Base-by-base conservation (phyloP, 352 stramenopile genomes). In the Pythium sp. region DNA sequence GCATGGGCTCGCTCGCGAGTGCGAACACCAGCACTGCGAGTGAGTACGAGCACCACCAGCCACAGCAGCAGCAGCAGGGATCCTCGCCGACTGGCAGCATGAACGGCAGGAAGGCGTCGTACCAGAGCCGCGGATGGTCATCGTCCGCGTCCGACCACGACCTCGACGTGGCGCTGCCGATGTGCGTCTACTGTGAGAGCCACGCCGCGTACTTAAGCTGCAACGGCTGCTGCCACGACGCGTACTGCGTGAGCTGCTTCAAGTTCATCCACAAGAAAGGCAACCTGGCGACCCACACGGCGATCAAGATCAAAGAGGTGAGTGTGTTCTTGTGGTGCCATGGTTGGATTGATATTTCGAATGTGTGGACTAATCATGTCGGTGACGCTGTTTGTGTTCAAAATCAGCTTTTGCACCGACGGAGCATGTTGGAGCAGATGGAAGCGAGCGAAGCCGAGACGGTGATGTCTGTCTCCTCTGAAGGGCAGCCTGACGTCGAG, bases 221-320 rank as follows among this genome's bases (percentile, higher is more conserved):
- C 76, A 82, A 93, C 36, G 86, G 87, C 68, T 95, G 87, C 73
- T 93, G 86, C 72, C 86, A 94, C 62, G 87, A 95, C 74, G 78
- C 76, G 5, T 95, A 95, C 75, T 95, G 87, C 67, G 82, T 93
- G 34, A 89, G 79, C 59, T 95, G 87, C 80, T 95, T 95, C 70
- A 95, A 94, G 66, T 74, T 95, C 61, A 84, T 95, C 47, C 87
- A 95, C 71, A 95, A 92, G 81, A 91, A 91, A 58, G 87, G 87
- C 62, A 87, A 87, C 64, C 69, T 95, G 53, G 86, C 87, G 9
- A 92, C 86, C 2, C 87, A 94, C 68, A 94, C 87, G 38, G 86
- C 86, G 49, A 74, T 87, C 65, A 91, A 90, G 72, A 84, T 82
- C 73, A 67, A 80, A 64, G 57, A 65, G 32, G 78, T 84, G 43